Evolutionary conservation across 2,329 filamentous ascomycete species (phyloP).

Genomic region (Monosporascus sp.): DNA sequence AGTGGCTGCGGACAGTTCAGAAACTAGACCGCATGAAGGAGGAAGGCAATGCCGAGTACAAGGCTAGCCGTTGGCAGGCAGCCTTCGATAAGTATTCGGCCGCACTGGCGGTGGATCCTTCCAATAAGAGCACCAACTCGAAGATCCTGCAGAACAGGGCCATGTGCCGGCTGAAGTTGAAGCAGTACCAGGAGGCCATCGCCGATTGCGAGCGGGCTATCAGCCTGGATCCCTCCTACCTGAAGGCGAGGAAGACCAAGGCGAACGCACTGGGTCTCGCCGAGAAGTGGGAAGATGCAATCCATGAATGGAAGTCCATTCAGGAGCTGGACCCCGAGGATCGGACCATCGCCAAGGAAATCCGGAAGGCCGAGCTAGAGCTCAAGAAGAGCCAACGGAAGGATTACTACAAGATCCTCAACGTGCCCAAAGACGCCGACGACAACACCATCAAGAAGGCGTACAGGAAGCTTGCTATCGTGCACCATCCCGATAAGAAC

Average conservation of each 20-base stretch:
- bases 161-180: constrained; percentile 75
- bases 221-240: constrained; percentile 75
- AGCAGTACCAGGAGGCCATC: constrained; percentile 77
- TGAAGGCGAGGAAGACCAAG: constrained; percentile 88
- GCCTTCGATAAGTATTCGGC: constrained; percentile 81
- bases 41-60: constrained; percentile 87
- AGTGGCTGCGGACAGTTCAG: constrained; percentile 83
- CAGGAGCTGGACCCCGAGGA: constrained; percentile 80
- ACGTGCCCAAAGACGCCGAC: constrained; percentile 76
- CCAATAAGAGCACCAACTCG: constrained; percentile 87
- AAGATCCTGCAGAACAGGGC: constrained; percentile 94
- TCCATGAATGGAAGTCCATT: constrained; percentile 83
- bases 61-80: constrained; percentile 70
- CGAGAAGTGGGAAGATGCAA: constrained; percentile 87
- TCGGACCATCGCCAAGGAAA: constrained; percentile 72
- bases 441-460: constrained; percentile 92
- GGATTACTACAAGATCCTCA: constrained; percentile 98
- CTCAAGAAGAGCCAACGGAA: constrained; percentile 97
- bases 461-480: constrained; percentile 89
- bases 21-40: constrained; percentile 92
- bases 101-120: constrained; percentile 78
- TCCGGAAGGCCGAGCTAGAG: constrained; percentile 86
- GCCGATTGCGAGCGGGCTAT: constrained; percentile 82
- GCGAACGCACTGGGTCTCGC: constrained; percentile 82
- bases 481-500: constrained; percentile 98